Evolutionary conservation across 192 early-diverging fungal species (phyloP).

Genomic region (Phycomyces nitens): DNA sequence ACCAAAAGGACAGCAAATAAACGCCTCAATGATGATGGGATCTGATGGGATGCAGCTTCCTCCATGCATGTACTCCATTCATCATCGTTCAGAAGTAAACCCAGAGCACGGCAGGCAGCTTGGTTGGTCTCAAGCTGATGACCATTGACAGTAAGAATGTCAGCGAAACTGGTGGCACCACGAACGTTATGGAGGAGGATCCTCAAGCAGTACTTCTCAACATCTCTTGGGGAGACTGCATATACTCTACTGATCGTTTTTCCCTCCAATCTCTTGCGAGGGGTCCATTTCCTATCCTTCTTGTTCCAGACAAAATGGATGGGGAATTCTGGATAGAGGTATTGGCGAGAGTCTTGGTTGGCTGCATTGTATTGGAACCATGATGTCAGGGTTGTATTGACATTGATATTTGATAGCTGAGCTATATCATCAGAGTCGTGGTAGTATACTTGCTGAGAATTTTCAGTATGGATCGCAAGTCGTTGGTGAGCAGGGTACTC

Average conservation of each 20-base stretch:
- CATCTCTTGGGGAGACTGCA: background rate
- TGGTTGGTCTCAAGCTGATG: background rate
- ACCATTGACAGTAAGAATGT: background rate
- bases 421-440: background rate
- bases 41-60: background rate
- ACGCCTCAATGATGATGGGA: background rate
- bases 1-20: background rate
- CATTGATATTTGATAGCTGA: background rate
- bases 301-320: background rate
- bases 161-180: background rate
- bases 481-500: conserved; percentile 23
- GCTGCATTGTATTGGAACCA: background rate
- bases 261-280: background rate
- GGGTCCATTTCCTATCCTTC: no score
- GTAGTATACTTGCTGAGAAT: conserved; percentile 10
- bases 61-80: conserved; percentile 1
- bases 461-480: conserved; percentile 21
- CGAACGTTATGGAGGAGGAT: background rate
- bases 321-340: background rate
- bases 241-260: background rate
- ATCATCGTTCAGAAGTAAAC: background rate
- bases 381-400: background rate
- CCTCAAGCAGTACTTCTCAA: background rate
- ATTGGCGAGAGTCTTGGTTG: background rate
- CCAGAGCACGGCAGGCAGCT: background rate